Evolutionary conservation across 2,329 filamentous ascomycete genomes (phyloP), one percentile per base, ranked within the genome.

Genomic region (Elsinoe necatrix): DNA sequence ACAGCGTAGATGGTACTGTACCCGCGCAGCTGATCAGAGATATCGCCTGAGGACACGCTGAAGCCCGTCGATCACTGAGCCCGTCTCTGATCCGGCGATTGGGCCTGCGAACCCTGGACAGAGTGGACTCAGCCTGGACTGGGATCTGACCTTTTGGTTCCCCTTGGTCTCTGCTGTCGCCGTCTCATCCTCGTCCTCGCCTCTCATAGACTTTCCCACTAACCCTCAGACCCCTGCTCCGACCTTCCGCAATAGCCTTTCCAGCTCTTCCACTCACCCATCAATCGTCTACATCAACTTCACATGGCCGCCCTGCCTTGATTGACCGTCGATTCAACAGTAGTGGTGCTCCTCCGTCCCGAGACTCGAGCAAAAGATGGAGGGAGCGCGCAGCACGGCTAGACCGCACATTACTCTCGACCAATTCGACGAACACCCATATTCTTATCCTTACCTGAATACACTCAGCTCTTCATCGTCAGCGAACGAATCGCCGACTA

Each of bases 401-500:
- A 35, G 31, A 52, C 48, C 29, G 48, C 48, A 37, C 16, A 52
- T 39, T 29, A 23, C 11, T 7, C 47, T 45, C 54, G 39, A 48
- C 41, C 42, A 42, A 8, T 56, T 56, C 27, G 54, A 45, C 27
- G 41, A 56, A 14, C 54, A 56, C 29, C 54, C 54, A n/a, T 45
- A 47, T 25, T 56, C 54, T 11, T 56, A 56, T 48, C 54, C 54
- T 1, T 47, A 45, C 23, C 21, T 42, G 12, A 29, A 27, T 21
- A 55, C 21, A n/a, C 7, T 45, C 52, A 45, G 37, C 35, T 27
- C 34, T 23, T 55, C 39, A 5, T 42, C 37, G 14, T 56, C 54
- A n/a, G 54, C 54, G 11, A 56, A 45, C 54, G 39, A 55, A 8
- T 56, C 54, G 16, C 39, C 39, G 23, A 47, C 54, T 2, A 37